Evolutionary conservation across 495 filamentous ascomycete species (phyloP).

Genomic region (Xylaria scruposa): DNA sequence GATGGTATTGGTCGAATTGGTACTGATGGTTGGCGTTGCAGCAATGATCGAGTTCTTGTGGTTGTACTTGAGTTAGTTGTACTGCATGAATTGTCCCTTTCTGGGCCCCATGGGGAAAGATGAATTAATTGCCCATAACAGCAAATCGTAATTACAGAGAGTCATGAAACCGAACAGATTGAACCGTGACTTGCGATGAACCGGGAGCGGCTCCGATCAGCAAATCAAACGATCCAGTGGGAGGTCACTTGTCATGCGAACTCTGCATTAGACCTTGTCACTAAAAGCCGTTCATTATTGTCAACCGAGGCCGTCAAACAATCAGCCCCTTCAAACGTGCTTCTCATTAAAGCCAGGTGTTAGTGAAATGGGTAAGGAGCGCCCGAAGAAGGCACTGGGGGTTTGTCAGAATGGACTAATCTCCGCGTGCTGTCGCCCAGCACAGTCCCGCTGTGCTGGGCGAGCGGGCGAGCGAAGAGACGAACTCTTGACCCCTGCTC

Average conservation of each 20-base stretch:
- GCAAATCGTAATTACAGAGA: background rate
- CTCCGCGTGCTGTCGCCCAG: background rate
- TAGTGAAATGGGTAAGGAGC: conserved; percentile 6
- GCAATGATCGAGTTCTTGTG: background rate
- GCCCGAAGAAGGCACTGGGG: background rate
- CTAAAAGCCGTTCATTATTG: background rate
- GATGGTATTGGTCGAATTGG: no score
- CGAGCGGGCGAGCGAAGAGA: conserved; percentile 3
- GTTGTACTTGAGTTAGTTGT: background rate
- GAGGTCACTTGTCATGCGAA: conserved; percentile 6
- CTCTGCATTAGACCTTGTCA: conserved; percentile 2
- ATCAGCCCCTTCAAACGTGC: conserved; percentile 21
- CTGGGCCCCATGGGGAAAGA: background rate
- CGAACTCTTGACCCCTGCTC: conserved; percentile 5
- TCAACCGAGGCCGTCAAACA: conserved; percentile 10
- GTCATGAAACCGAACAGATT: conserved; percentile 14
- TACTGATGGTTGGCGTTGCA: background rate
- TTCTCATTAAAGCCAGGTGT: conserved; percentile 19
- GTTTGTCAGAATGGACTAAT: background rate
- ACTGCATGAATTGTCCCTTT: background rate
- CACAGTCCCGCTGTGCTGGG: conserved; percentile 18
- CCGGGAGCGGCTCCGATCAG: background rate
- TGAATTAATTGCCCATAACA: background rate
- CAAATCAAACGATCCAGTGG: conserved; percentile 4
- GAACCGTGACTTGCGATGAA: conserved; percentile 7